These are phyloP conservation scores for Lentinula edodes DNA, from an alignment of 768 basidiomycete genomes.

Conservation along the genomic window DNA sequence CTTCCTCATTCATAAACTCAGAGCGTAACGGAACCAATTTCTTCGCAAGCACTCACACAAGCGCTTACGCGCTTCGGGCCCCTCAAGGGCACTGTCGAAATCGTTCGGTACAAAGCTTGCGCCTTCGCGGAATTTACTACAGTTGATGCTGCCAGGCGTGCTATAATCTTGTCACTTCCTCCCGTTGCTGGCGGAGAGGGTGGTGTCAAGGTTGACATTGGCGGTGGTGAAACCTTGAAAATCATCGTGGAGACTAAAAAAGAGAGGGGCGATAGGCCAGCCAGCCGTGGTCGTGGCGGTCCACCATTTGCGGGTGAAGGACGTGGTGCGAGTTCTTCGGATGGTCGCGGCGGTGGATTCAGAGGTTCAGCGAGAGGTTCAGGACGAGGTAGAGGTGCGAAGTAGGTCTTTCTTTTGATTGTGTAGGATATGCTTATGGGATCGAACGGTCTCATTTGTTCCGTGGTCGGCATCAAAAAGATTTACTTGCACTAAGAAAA, in stretches of 20 bases:
- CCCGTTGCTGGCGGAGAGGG: slow-evolving; percentile 77
- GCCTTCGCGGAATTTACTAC: slow-evolving; percentile 88
- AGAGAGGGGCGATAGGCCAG: slow-evolving; percentile 57
- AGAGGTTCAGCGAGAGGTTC: slow-evolving; percentile 4
- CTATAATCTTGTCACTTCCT: slow-evolving; percentile 72
- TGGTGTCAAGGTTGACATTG: slow-evolving; percentile 73
- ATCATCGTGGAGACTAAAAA: slow-evolving; percentile 87
- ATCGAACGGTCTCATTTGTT: neutral
- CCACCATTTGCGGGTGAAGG: slow-evolving; percentile 18
- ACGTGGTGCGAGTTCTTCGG: slow-evolving; percentile 14
- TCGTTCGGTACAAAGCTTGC: slow-evolving; percentile 83
- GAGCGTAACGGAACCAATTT: slow-evolving; percentile 70
- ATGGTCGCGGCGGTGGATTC: slow-evolving; percentile 2
- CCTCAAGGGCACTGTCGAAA: slow-evolving; percentile 78
- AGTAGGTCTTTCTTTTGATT: neutral
- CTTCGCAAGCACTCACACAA: slow-evolving; percentile 41
- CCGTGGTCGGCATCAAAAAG: neutral
- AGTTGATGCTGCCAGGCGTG: slow-evolving; percentile 78
- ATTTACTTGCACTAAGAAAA: neutral
- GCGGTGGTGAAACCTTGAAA: slow-evolving; percentile 44
- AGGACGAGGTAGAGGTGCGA: slow-evolving; percentile 5
- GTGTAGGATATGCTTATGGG: neutral
- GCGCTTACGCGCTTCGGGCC: slow-evolving; percentile 69
- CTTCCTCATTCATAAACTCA: slow-evolving; percentile 15
- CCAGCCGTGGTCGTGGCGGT: slow-evolving; percentile 38